Percentiles rank a stretch among this genome's conserved stretches.
phyloP scores from a whole-genome alignment of 1,284 basidiomycete genomes.

The Apiotrichum gracile region DNA sequence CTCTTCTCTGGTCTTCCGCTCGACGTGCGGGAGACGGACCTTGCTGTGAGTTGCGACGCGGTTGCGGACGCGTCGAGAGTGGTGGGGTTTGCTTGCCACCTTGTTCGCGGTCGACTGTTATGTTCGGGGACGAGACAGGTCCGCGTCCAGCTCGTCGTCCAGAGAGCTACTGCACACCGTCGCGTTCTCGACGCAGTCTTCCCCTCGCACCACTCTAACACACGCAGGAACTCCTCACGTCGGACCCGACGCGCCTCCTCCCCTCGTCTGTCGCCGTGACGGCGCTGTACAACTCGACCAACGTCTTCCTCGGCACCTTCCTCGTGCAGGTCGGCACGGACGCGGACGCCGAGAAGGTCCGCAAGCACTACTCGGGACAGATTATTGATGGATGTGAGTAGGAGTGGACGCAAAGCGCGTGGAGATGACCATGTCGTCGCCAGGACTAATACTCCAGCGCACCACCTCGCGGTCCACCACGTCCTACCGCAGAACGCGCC shows the following conservation, averaged over 20 bases:
- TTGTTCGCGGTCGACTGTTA: background rate
- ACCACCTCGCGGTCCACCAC: conserved; percentile 35
- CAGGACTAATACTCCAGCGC: conserved; percentile 21
- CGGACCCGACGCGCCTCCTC: conserved; percentile 24
- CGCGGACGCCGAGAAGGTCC: conserved; percentile 35
- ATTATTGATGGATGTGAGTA: conserved; percentile 38
- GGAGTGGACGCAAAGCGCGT: too few species aligned
- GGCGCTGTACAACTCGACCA: conserved; percentile 21
- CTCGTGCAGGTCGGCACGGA: conserved; percentile 29
- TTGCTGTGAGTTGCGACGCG: conserved; percentile 28
- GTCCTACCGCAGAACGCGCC: conserved; percentile 27
- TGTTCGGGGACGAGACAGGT: background rate
- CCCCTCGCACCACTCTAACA: background rate
- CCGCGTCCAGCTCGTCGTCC: background rate
- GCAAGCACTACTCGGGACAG: conserved; percentile 33
- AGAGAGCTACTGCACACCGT: too few species aligned
- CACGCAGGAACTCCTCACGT: conserved; percentile 29
- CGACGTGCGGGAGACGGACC: conserved; percentile 34
- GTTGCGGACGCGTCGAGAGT: too few species aligned
- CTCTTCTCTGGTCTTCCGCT: conserved; percentile 38
- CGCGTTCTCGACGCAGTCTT: background rate
- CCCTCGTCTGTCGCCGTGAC: conserved; percentile 24
- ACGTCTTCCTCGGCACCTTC: conserved; percentile 30
- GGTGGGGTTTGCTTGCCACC: too few species aligned
- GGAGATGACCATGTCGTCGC: too few species aligned